phyloP scores from a whole-genome alignment of 257 asterid genomes.

The Salvia miltiorrhiza region DNA sequence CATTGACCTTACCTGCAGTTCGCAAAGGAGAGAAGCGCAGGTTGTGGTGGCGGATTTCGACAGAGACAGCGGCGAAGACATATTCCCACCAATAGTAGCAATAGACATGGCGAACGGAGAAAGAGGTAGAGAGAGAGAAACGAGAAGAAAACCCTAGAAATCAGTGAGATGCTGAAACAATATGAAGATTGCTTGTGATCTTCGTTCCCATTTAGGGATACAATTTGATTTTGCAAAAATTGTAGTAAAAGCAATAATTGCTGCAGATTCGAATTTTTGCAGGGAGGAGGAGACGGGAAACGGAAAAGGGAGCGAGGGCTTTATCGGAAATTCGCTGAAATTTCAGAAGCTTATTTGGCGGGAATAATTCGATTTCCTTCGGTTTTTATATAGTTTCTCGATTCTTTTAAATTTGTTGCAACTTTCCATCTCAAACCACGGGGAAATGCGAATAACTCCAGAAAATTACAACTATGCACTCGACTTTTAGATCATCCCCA shows the following conservation, averaged over 20 bases:
- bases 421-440: not conserved
- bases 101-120: slow-evolving; percentile 27
- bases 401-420: not conserved
- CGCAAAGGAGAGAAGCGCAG: slow-evolving; percentile 60
- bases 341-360: slow-evolving; percentile 28
- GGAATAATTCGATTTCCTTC: slow-evolving; percentile 7
- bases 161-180: slow-evolving; percentile 17
- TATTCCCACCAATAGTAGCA: not conserved
- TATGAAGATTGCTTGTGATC: slow-evolving; percentile 16
- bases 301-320: slow-evolving; percentile 8
- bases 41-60: slow-evolving; percentile 58
- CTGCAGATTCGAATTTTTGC: slow-evolving; percentile 15
- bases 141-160: slow-evolving; percentile 27
- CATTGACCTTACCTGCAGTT: slow-evolving; percentile 50
- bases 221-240: not conserved
- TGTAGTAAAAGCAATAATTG: slow-evolving; percentile 24
- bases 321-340: slow-evolving; percentile 2
- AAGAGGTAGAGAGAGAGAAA: not conserved
- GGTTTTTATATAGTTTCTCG: not conserved
- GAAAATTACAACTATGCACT: too few relatives aligned
- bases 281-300: not conserved
- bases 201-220: slow-evolving; percentile 14
- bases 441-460: too few relatives aligned
- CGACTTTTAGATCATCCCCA: too few relatives aligned
- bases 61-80: slow-evolving; percentile 55